phyloP scores from a whole-genome alignment of 495 filamentous ascomycete species.

The Talaromyces proteolyticus region DNA sequence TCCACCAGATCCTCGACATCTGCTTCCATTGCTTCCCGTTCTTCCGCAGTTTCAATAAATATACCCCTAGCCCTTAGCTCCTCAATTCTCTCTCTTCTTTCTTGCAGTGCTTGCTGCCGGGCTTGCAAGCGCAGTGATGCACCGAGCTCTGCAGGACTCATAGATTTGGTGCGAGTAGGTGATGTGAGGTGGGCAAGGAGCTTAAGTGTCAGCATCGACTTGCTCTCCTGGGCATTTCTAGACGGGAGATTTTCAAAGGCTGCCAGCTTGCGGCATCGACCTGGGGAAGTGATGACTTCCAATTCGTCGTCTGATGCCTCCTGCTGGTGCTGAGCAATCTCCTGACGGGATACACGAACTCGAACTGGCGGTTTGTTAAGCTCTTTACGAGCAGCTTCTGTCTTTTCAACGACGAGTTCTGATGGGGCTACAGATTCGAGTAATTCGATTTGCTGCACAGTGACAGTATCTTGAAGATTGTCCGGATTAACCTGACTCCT shows the following conservation, averaged over 20 bases:
- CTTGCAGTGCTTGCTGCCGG: conserved; percentile 70
- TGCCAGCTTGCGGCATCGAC: conserved; percentile 36
- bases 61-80: conserved; percentile 73
- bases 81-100: conserved; percentile 73
- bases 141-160: conserved; percentile 68
- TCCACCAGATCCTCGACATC: conserved; percentile 84
- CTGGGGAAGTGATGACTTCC: conserved; percentile 48
- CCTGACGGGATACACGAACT: conserved; percentile 30
- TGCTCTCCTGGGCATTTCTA: conserved; percentile 51
- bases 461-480: conserved; percentile 2
- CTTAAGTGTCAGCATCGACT: conserved; percentile 61
- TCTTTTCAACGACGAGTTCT: too few species aligned
- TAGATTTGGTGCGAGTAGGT: conserved; percentile 47
- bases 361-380: conserved; percentile 25
- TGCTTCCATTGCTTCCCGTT: conserved; percentile 70
- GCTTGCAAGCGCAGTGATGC: conserved; percentile 60
- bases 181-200: conserved; percentile 69
- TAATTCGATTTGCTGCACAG: conserved; percentile 6
- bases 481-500: conserved; percentile 1
- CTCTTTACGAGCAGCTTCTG: conserved; percentile 13
- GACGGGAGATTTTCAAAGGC: conserved; percentile 66
- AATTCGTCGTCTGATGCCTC: conserved; percentile 64
- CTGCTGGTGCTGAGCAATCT: conserved; percentile 31
- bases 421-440: neutral
- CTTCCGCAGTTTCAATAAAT: conserved; percentile 77